Conservation (phyloP, 2,329 filamentous ascomycete genomes). For the Aureobasidium sp. region DNA sequence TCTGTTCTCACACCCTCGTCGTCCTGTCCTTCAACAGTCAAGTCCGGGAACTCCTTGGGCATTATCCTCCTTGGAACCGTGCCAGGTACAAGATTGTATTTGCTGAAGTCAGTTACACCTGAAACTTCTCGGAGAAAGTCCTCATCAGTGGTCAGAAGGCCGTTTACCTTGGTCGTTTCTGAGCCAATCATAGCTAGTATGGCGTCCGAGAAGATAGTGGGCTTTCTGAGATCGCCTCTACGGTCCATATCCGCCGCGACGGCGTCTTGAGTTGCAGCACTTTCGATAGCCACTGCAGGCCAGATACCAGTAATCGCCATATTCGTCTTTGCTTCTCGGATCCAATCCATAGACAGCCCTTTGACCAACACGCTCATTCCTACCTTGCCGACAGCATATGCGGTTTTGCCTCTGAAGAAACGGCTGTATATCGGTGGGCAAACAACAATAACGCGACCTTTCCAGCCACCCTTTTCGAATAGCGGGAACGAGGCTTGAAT, state of each 20-base stretch:
- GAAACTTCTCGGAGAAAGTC: constrained; percentile 76
- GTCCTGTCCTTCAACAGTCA: constrained; percentile 80
- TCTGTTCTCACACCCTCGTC: constrained; percentile 81
- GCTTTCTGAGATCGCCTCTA: constrained; percentile 24
- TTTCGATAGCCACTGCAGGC: constrained; percentile 82
- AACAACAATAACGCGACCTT: constrained; percentile 77
- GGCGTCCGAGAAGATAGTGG: constrained; percentile 82
- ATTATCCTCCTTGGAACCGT: constrained; percentile 77
- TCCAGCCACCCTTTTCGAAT: constrained; percentile 55
- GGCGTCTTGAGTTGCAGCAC: constrained; percentile 71
- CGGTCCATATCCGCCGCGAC: constrained; percentile 39
- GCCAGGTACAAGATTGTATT: constrained; percentile 75
- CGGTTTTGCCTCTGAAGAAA: constrained; percentile 88
- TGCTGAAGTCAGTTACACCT: constrained; percentile 74
- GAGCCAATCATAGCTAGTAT: constrained; percentile 75
- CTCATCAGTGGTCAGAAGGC: constrained; percentile 78
- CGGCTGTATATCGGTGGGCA: constrained; percentile 87
- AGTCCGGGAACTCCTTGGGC: constrained; percentile 73
- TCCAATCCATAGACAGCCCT: constrained; percentile 85
- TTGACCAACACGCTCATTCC: constrained; percentile 86
- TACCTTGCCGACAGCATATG: constrained; percentile 82
- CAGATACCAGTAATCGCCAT: constrained; percentile 88
- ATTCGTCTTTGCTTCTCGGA: constrained; percentile 66
- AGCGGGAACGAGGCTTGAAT: constrained; percentile 75
- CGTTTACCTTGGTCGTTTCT: constrained; percentile 70